Base-by-base conservation (phyloP, 1,284 basidiomycete genomes). In the Inonotus hispidus region DNA sequence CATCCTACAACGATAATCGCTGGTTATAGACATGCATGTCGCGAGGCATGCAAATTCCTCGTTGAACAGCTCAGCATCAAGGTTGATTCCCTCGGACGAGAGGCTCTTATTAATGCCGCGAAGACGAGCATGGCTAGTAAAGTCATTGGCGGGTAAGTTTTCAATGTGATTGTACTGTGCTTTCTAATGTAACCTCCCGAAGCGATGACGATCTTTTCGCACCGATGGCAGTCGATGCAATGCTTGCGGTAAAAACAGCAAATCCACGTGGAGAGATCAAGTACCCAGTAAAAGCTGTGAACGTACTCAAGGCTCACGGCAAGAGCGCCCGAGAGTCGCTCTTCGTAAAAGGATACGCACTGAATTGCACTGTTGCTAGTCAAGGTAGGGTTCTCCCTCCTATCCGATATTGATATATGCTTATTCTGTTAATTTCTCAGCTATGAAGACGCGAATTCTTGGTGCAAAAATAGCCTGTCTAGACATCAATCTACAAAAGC, bases 101-200 rank as follows among this genome's bases (percentile, higher is more conserved):
- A 98, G 57, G 93, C 93, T 45, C 77, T 99, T 71, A 80, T 99
- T 74, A 99, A 98, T 76, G 92, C 94, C 32, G 97, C 97, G 61
- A 99, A 97, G 81, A 99, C 97, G 52, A 95, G 91, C 66, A 99
- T 99, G 97, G 89, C 94, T 67, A 98, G 95, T 74, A 99, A 99
- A 79, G 94, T 99, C 74, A 95, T 99, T 67, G 92, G 94, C 71
- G 92, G 87, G 95, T 96, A 74, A 74, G 59, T 56, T 39, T 21
- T 90, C 82, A 56, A 23, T 61, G 6, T 46, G 29, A 57, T 32
- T 63, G 49, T 53, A 60, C 58, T 49, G 11, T 68, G 27, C 14
- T 43, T 21, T 14, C 19, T 43, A 2, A 43, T 43, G 8, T 43
- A n/a, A 43, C 16, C 16, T 3, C 32, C 13, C 7, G 29, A 52